Evolutionary conservation across 1,284 basidiomycete genomes (phyloP).

Genomic region (Nidula niveotomentosa): DNA sequence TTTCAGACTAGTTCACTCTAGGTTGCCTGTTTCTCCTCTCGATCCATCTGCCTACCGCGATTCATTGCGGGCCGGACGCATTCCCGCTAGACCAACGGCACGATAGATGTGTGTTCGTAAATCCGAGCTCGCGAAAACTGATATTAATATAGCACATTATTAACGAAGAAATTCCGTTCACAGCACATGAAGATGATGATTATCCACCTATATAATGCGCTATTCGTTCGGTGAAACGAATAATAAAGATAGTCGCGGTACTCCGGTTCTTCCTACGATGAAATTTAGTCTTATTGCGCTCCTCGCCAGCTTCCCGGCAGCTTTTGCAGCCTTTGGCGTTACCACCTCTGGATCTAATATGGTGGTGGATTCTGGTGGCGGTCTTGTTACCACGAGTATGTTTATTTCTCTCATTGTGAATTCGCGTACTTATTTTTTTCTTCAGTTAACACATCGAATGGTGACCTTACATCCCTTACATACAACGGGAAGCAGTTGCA

Average conservation of each 20-base stretch:
- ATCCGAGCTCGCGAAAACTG: no score
- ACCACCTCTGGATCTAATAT: slow-evolving; percentile 38
- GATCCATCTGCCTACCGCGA: no score
- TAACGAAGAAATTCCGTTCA: slow-evolving; percentile 2
- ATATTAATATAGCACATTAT: not conserved
- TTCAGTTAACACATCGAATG: slow-evolving; percentile 38
- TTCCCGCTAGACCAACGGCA: no score
- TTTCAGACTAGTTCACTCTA: no score
- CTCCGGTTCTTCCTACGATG: not conserved
- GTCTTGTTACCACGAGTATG: slow-evolving; percentile 44
- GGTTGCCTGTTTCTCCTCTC: no score
- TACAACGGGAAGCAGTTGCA: slow-evolving; percentile 46
- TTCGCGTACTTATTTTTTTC: not conserved
- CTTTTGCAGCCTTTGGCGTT: slow-evolving; percentile 43
- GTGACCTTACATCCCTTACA: slow-evolving; percentile 42
- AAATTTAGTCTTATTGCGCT: slow-evolving; percentile 2
- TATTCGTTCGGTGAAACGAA: no score
- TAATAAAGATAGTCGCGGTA: no score
- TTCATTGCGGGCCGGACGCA: no score
- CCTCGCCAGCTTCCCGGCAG: slow-evolving; percentile 19
- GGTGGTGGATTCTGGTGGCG: slow-evolving; percentile 43
- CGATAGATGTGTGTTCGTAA: no score
- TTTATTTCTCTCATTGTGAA: slow-evolving; percentile 7
- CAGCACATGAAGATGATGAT: not conserved
- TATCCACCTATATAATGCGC: no score